These are phyloP conservation scores for Citropsis articulata DNA, from an alignment of 345 rosid species.

Conservation along the genomic window DNA sequence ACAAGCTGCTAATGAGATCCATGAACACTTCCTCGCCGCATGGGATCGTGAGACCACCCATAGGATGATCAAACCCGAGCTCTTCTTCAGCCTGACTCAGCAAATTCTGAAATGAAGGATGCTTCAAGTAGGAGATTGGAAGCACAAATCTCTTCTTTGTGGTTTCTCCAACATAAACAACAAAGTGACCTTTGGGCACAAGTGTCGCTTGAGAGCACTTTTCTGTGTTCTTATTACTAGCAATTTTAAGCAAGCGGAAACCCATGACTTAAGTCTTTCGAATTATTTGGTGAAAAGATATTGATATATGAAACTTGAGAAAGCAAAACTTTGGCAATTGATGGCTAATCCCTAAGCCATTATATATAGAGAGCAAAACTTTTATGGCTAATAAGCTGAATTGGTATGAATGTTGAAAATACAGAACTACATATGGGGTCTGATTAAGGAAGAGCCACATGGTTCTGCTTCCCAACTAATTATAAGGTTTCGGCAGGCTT, in stretches of 20 bases:
- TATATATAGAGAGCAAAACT: neutral
- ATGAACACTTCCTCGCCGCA: slow-evolving; percentile 25
- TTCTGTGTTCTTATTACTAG: neutral
- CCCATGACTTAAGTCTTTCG: neutral
- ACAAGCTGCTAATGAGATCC: slow-evolving; percentile 13
- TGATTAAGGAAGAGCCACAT: neutral
- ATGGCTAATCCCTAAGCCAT: neutral
- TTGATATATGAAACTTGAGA: neutral
- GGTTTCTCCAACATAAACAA: slow-evolving; percentile 40
- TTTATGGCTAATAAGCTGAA: neutral
- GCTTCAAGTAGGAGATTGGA: slow-evolving; percentile 37
- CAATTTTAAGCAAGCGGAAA: neutral
- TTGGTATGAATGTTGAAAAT: neutral
- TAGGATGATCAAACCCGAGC: slow-evolving; percentile 25
- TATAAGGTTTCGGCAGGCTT: neutral
- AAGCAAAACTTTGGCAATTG: neutral
- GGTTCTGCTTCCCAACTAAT: neutral
- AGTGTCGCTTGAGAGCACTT: neutral
- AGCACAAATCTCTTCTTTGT: slow-evolving; percentile 40
- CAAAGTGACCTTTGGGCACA: slow-evolving; percentile 49
- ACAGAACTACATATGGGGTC: neutral
- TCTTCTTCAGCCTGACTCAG: slow-evolving; percentile 19
- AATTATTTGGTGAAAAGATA: neutral
- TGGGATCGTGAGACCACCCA: slow-evolving; percentile 32
- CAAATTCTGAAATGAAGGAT: slow-evolving; percentile 40